A percentile compares a stretch with the other conserved stretches of the same genome.
Evolutionary conservation across 305 asterid species (phyloP).

Genomic region (Fraxinus velutina): DNA sequence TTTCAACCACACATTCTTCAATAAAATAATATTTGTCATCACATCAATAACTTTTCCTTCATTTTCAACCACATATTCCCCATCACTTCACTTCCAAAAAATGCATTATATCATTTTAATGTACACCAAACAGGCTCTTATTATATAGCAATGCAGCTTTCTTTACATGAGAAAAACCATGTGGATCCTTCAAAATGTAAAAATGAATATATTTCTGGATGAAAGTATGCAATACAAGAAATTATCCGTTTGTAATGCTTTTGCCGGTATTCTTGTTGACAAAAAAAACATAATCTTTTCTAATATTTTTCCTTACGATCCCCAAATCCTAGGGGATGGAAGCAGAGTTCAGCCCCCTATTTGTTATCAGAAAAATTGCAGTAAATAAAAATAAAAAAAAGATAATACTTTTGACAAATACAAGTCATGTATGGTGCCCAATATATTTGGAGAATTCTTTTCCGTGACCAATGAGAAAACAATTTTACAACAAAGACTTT

Average conservation of each 20-base stretch:
- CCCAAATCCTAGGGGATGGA: neutral
- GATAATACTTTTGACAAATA: neutral
- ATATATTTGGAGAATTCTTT: neutral
- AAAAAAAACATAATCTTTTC: neutral
- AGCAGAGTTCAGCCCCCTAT: constrained; percentile 9
- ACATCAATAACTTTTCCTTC: too few relatives aligned
- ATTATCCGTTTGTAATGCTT: neutral
- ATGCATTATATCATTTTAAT: too few relatives aligned
- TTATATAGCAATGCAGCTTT: neutral
- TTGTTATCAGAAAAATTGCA: constrained; percentile 10
- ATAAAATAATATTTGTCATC: too few relatives aligned
- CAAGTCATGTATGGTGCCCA: constrained; percentile 5
- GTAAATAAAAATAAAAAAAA: neutral
- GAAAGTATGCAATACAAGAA: constrained; percentile 3
- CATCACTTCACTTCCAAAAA: too few relatives aligned
- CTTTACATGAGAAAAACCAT: neutral
- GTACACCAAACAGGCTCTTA: too few relatives aligned
- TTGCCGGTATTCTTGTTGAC: neutral
- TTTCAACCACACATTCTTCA: too few relatives aligned
- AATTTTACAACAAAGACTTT: constrained; percentile 8
- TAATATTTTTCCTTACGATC: neutral
- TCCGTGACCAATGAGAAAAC: constrained; percentile 9
- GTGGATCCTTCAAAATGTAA: constrained; percentile 16
- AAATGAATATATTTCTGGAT: neutral
- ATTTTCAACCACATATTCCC: too few relatives aligned